Evolutionary conservation across 1,139 yeast species (phyloP).

Genomic region (Trichomonascaceae sp.): DNA sequence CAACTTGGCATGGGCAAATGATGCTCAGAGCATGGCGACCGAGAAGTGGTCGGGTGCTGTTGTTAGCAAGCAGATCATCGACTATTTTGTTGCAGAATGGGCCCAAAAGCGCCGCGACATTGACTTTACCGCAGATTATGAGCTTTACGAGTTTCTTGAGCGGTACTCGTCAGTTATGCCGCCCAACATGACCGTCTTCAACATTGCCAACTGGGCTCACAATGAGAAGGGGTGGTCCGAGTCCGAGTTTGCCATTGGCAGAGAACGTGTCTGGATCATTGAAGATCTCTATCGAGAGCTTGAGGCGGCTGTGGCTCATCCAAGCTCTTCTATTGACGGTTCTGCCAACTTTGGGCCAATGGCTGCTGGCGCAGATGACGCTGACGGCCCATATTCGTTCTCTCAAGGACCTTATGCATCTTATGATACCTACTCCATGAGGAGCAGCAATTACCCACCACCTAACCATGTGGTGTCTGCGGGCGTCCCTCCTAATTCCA

Average conservation of each 20-base stretch:
- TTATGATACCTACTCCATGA: background rate
- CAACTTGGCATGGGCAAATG: constrained; percentile 19
- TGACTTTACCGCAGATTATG: constrained; percentile 30
- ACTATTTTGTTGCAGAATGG: constrained; percentile 27
- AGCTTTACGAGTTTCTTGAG: constrained; percentile 26
- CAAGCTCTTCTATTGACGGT: too few species aligned
- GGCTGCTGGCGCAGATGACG: too few species aligned
- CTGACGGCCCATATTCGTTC: background rate
- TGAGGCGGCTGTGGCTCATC: constrained; percentile 12
- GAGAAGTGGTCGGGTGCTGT: constrained; percentile 24
- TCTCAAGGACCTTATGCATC: background rate
- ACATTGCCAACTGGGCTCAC: constrained; percentile 27
- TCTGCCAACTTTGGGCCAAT: background rate
- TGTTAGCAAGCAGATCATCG: constrained; percentile 27
- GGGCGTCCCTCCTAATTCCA: background rate
- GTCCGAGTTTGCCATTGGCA: constrained; percentile 25
- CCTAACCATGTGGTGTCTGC: background rate
- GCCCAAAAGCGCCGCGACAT: constrained; percentile 21
- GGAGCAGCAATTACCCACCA: background rate
- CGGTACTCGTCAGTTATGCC: constrained; percentile 25
- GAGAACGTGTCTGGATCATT: constrained; percentile 25
- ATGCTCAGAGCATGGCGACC: constrained; percentile 16
- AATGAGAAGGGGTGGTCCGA: constrained; percentile 23
- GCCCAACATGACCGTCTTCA: constrained; percentile 18
- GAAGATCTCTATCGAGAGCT: constrained; percentile 28